Base-by-base conservation (phyloP, 2,329 filamentous ascomycete species). In the Falciphora oryzae region DNA sequence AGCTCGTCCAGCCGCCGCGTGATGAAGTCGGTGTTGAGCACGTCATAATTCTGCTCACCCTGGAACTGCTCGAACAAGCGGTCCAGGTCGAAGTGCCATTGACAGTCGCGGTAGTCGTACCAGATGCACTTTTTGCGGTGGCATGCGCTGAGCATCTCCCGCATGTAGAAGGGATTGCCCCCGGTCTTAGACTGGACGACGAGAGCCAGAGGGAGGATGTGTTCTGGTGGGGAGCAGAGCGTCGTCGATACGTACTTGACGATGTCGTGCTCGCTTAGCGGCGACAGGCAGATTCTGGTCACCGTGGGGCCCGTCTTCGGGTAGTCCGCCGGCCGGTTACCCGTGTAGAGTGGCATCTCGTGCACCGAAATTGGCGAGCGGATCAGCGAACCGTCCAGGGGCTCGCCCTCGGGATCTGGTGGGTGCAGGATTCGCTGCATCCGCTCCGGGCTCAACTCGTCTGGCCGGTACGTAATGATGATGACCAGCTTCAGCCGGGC, bases 91-190 rank as follows among this genome's bases (percentile, higher is more conserved):
- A 89, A 97, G 59, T 89, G 83, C 94, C 94, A 98, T 59, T 85
- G 83, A 60, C 88, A 91, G 68, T 89, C 86, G 69, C 87, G 88
- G 82, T 95, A 97, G 67, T 93, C 92, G 75, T 96, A 97, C 85
- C 89, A 96, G 62, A 97, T 90, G 74, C 91, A 96, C 69, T 89
- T 89, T 72, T 92, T 95, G 57, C 91, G 87, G 74, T 96, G 89
- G 73, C 92, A 96, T 3, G 90, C 89, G 71, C 91, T 91, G 5
- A 97, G 83, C 84, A 97, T 96, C 76, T 97, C 92, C 64, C 92
- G 85, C 74, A 97, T 90, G 71, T 95, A 96, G 71, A 97, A 97
- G 0, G 93, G 89, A 67, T 96, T 97, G 1, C 93, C 93, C 31
- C 85, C 85, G 11, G 91, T 94, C 77, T 95, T 96, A 71, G 94